These are phyloP conservation scores for Maudiozyma bulderi DNA, from an alignment of 805 yeast genomes.

Conservation along the genomic window DNA sequence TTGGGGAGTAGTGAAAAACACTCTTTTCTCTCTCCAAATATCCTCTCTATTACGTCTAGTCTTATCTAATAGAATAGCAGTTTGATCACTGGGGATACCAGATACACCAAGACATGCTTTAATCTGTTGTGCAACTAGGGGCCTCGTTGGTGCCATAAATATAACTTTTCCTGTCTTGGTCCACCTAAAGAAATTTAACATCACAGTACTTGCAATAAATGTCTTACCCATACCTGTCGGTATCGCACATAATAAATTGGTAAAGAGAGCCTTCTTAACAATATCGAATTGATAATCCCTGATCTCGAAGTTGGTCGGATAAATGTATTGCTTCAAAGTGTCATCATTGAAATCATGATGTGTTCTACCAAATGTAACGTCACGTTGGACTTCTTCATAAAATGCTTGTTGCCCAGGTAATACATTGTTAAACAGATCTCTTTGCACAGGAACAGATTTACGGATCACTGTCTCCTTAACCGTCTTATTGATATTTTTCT, in stretches of 20 bases:
- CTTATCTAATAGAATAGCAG: conserved; percentile 66
- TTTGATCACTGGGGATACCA: conserved; percentile 67
- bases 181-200: conserved; percentile 87
- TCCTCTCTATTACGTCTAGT: conserved; percentile 52
- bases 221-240: conserved; percentile 99
- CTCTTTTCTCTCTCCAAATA: conserved; percentile 69
- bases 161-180: conserved; percentile 67
- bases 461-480: conserved; percentile 25
- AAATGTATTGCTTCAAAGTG: conserved; percentile 44
- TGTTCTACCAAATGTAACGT: conserved; percentile 33
- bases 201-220: conserved; percentile 87
- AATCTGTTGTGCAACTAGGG: conserved; percentile 92
- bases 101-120: conserved; percentile 83
- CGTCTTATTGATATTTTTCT: conserved; percentile 26
- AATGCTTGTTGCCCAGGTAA: conserved; percentile 22
- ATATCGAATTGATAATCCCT: conserved; percentile 87
- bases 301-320: conserved; percentile 76
- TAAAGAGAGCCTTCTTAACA: conserved; percentile 57
- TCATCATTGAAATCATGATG: conserved; percentile 41
- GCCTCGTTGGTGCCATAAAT: conserved; percentile 95
- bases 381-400: conserved; percentile 32
- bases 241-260: conserved; percentile 75
- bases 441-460: conserved; percentile 28
- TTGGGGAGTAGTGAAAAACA: conserved; percentile 93
- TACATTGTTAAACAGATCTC: conserved; percentile 27